A percentile compares a stretch with the other conserved stretches of the same genome.
phyloP scores from a whole-genome alignment of 2,329 filamentous ascomycete genomes.

The Diaporthe sp. region DNA sequence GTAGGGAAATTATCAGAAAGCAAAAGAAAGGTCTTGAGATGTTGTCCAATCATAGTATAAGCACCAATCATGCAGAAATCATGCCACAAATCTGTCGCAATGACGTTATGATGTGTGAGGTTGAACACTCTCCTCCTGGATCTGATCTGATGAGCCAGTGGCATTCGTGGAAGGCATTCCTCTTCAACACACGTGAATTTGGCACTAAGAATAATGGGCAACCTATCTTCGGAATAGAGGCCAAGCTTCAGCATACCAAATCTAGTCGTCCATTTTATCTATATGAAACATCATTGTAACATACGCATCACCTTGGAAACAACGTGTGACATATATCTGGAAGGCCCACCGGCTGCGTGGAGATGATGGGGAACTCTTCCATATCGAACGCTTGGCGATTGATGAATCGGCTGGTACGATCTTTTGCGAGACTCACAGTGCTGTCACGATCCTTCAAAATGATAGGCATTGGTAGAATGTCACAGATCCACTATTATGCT shows the following conservation, averaged over 20 bases:
- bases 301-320: neutral
- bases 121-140: no score
- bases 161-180: no score
- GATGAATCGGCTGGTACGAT: neutral
- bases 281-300: conserved; percentile 1
- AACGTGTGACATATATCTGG: neutral
- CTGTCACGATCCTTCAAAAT: no score
- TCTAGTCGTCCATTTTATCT: neutral
- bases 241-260: neutral
- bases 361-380: neutral
- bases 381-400: neutral
- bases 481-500: neutral
- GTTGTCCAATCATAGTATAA: no score
- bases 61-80: neutral
- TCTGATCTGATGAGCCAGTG: neutral
- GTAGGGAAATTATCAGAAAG: no score
- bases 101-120: no score
- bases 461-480: neutral
- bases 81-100: neutral
- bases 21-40: no score
- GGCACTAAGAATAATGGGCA: neutral
- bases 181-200: neutral
- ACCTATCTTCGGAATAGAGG: neutral
- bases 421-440: neutral
- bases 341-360: neutral